Evolutionary conservation across 306 rosid species (phyloP).

Genomic region (Erythrophleum fordii): DNA sequence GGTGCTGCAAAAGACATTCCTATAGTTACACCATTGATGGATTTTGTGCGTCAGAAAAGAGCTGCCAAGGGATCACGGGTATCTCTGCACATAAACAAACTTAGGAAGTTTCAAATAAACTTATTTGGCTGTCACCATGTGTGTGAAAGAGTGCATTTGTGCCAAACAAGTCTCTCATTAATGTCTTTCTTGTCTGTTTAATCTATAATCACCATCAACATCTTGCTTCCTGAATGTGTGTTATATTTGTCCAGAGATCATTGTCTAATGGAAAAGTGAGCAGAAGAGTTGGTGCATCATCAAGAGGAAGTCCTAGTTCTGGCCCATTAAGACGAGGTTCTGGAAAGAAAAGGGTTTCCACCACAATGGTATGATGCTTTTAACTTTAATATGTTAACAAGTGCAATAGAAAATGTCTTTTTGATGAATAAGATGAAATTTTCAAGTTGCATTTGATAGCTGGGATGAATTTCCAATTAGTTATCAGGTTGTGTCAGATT

Average conservation of each 20-base stretch:
- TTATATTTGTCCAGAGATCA: constrained; percentile 51
- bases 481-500: not conserved
- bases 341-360: constrained; percentile 64
- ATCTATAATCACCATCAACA: not conserved
- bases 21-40: constrained; percentile 78
- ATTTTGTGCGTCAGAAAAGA: constrained; percentile 82
- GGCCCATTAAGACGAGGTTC: constrained; percentile 58
- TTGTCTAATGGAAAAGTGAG: constrained; percentile 61
- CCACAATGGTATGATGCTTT: constrained; percentile 58
- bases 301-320: constrained; percentile 53
- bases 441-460: not conserved
- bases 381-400: not conserved
- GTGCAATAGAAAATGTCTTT: not conserved
- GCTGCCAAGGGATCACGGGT: constrained; percentile 81
- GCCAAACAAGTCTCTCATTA: not conserved
- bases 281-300: constrained; percentile 52
- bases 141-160: constrained; percentile 11
- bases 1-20: constrained; percentile 66
- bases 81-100: constrained; percentile 20
- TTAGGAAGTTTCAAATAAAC: constrained; percentile 6
- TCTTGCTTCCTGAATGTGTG: constrained; percentile 29
- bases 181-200: constrained; percentile 23
- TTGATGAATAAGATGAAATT: not conserved
- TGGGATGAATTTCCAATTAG: not conserved
- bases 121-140: constrained; percentile 17